Percentiles rank a stretch among this genome's conserved stretches.
These are phyloP conservation scores for Mrakia hoshinonis DNA, from an alignment of 768 basidiomycete genomes.

Conservation along the genomic window DNA sequence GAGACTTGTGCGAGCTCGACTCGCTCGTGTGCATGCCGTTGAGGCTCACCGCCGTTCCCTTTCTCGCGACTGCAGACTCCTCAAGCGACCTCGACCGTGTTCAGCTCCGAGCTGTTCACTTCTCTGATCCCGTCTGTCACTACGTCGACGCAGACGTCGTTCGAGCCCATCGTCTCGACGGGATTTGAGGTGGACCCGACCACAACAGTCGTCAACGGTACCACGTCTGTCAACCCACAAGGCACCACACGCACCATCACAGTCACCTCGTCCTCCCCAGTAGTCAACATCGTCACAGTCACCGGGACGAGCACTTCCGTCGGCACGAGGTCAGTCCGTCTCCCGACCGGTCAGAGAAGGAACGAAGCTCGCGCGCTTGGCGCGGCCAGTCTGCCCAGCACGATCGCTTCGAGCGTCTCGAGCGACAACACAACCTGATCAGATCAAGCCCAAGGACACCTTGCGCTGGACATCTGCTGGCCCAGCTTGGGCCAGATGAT, in stretches of 20 bases:
- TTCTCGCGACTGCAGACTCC: conserved; percentile 6
- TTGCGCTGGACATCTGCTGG: too few relatives aligned
- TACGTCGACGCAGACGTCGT: background rate
- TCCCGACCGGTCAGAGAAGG: too few relatives aligned
- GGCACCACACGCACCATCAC: background rate
- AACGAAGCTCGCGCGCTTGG: too few relatives aligned
- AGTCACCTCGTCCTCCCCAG: background rate
- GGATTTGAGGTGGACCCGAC: background rate
- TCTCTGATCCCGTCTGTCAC: background rate
- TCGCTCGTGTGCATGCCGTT: too few relatives aligned
- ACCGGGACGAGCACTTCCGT: background rate
- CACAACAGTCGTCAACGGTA: background rate
- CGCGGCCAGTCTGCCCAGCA: too few relatives aligned
- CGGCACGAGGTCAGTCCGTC: background rate
- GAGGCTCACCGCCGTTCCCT: background rate
- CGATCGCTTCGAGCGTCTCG: too few relatives aligned
- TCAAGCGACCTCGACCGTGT: background rate
- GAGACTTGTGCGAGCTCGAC: too few relatives aligned
- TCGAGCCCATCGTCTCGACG: background rate
- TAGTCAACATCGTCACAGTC: background rate
- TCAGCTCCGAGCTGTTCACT: background rate
- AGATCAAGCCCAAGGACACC: too few relatives aligned
- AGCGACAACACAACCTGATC: too few relatives aligned
- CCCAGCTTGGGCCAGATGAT: too few relatives aligned
- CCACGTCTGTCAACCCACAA: background rate